Evolutionary conservation across 2,329 filamentous ascomycete species (phyloP).

Genomic region (Trichophyton verrucosum): DNA sequence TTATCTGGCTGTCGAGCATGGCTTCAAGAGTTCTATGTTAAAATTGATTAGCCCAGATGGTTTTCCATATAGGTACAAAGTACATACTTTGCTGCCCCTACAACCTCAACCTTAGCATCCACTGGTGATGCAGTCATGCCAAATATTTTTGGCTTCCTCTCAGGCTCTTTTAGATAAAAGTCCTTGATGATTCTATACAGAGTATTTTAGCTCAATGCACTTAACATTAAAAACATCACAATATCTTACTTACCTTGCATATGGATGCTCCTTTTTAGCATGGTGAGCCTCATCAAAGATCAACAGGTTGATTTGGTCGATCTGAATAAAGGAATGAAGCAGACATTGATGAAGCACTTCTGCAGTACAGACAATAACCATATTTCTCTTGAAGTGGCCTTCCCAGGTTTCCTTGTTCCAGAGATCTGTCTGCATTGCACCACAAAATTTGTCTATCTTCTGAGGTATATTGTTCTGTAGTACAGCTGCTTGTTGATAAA

Average conservation of each 20-base stretch:
- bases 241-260: constrained; percentile 49
- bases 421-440: constrained; percentile 51
- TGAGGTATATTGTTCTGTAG: constrained; percentile 70
- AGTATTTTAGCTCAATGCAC: background rate
- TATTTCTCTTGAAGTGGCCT: constrained; percentile 49
- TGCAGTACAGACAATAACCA: constrained; percentile 85
- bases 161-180: constrained; percentile 51
- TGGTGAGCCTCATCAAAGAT: constrained; percentile 97
- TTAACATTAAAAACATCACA: background rate
- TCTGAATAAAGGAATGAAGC: constrained; percentile 63
- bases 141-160: constrained; percentile 60
- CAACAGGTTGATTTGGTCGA: constrained; percentile 74
- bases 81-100: constrained; percentile 47
- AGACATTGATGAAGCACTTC: constrained; percentile 73
- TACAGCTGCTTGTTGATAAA: constrained; percentile 78
- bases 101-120: constrained; percentile 64
- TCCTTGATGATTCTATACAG: constrained; percentile 62
- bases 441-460: constrained; percentile 60
- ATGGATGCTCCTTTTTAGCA: constrained; percentile 84
- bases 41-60: constrained; percentile 5
- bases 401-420: constrained; percentile 51
- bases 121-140: constrained; percentile 97
- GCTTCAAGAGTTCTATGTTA: constrained; percentile 53
- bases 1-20: constrained; percentile 69
- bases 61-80: background rate